Percentiles rank a stretch among this genome's conserved stretches.
phyloP scores from a whole-genome alignment of 805 yeast genomes.

The Saccharomycopsis oosterbeekiorum region DNA sequence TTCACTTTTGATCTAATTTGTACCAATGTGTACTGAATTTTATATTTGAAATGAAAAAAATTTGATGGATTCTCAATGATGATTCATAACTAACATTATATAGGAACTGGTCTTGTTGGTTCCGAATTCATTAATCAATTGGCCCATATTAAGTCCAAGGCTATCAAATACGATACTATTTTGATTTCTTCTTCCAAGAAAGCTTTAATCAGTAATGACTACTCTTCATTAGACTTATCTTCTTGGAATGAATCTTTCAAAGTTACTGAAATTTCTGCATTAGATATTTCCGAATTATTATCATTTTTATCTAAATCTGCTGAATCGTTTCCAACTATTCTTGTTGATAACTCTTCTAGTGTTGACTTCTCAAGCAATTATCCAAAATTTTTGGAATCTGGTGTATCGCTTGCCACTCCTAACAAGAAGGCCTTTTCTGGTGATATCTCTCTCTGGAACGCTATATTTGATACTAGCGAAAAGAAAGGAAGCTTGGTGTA shows the following conservation, averaged over 20 bases:
- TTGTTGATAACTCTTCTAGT: conserved; percentile 92
- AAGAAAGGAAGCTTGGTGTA: conserved; percentile 68
- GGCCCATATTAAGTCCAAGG: conserved; percentile 41
- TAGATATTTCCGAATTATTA: conserved; percentile 49
- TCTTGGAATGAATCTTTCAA: conserved; percentile 44
- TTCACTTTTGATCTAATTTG: not conserved
- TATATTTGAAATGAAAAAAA: not conserved
- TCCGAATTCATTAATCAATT: conserved; percentile 82
- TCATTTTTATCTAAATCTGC: conserved; percentile 42
- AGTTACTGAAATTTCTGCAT: conserved; percentile 36
- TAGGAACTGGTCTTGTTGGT: conserved; percentile 92
- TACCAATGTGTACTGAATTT: too few species aligned
- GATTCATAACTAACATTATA: conserved; percentile 3
- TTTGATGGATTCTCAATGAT: not conserved
- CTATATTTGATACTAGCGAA: conserved; percentile 49
- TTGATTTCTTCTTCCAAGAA: conserved; percentile 67
- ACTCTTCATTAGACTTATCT: conserved; percentile 56
- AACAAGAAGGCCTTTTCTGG: conserved; percentile 95
- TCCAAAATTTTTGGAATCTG: conserved; percentile 60
- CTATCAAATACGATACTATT: conserved; percentile 65
- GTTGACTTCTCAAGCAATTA: conserved; percentile 67
- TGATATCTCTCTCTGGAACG: conserved; percentile 63
- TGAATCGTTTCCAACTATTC: conserved; percentile 51
- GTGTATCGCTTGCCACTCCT: conserved; percentile 94
- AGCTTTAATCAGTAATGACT: conserved; percentile 60